Evolutionary conservation across 2,329 filamentous ascomycete genomes (phyloP).

Genomic region (Sporothrix brasiliensis): DNA sequence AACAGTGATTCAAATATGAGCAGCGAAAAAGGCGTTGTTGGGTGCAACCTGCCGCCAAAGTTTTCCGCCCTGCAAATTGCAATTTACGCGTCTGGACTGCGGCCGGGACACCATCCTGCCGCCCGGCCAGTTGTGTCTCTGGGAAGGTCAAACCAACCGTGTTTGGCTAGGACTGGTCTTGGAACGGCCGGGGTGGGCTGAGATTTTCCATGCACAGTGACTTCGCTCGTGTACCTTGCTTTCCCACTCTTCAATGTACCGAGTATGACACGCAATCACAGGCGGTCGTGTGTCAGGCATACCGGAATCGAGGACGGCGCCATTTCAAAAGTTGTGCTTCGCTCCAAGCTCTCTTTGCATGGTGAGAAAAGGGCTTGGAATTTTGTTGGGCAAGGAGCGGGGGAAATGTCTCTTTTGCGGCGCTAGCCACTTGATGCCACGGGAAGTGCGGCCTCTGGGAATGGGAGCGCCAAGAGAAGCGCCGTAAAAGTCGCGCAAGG

Average conservation of each 20-base stretch:
- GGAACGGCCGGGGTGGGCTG: slow-evolving; percentile 17
- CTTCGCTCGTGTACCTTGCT: not conserved
- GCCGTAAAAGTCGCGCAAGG: slow-evolving; percentile 19
- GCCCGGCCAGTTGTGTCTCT: slow-evolving; percentile 18
- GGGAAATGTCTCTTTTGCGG: slow-evolving; percentile 5
- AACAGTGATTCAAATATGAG: too few species aligned
- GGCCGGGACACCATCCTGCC: slow-evolving; percentile 15
- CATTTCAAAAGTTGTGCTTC: not conserved
- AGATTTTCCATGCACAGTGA: not conserved
- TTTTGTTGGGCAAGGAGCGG: slow-evolving; percentile 4
- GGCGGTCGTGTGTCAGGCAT: slow-evolving; percentile 7
- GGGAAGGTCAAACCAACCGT: slow-evolving; percentile 10
- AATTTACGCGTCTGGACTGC: slow-evolving; percentile 24
- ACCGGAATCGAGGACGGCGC: slow-evolving; percentile 24
- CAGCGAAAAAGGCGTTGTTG: too few species aligned
- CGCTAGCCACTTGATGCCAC: not conserved
- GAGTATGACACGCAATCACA: not conserved
- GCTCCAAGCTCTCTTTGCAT: not conserved
- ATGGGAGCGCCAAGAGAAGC: slow-evolving; percentile 8
- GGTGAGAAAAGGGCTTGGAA: not conserved
- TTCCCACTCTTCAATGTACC: not conserved
- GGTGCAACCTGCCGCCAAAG: not conserved
- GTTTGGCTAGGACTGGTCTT: slow-evolving; percentile 21
- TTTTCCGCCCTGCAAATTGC: slow-evolving; percentile 23
- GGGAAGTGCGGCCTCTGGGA: slow-evolving; percentile 11